Conservation (phyloP, 768 basidiomycete species). For the Tricholoma furcatifolium region DNA sequence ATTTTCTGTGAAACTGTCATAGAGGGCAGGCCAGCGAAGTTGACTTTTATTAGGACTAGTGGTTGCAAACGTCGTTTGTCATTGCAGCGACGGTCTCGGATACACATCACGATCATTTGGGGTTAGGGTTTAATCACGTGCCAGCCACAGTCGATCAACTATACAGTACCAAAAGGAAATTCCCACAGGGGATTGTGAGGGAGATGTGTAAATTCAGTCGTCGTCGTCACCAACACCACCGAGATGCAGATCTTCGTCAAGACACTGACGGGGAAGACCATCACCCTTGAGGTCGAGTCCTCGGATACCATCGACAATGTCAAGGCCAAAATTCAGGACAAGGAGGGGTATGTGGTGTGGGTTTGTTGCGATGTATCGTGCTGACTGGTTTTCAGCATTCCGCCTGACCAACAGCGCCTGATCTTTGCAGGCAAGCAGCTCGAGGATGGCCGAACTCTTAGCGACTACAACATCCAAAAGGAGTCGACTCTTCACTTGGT, state of each 20-base stretch:
- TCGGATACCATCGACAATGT: constrained; percentile 97
- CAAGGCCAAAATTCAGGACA: constrained; percentile 69
- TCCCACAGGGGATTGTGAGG: too few relatives aligned
- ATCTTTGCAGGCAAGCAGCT: constrained; percentile 99
- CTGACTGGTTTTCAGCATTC: constrained; percentile 55
- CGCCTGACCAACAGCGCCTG: constrained; percentile 92
- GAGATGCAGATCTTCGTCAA: constrained; percentile 61
- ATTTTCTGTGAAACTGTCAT: too few relatives aligned
- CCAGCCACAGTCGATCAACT: too few relatives aligned
- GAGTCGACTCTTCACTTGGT: constrained; percentile 98
- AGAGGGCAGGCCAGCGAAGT: too few relatives aligned
- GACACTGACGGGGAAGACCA: constrained; percentile 95
- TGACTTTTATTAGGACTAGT: too few relatives aligned
- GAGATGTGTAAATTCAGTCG: too few relatives aligned
- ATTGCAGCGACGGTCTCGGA: too few relatives aligned
- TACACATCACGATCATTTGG: too few relatives aligned
- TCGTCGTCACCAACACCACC: background rate
- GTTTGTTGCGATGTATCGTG: background rate
- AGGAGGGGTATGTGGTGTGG: constrained; percentile 45
- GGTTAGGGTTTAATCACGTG: too few relatives aligned
- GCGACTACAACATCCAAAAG: constrained; percentile 98
- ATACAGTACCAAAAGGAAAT: too few relatives aligned
- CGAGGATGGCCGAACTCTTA: constrained; percentile 95
- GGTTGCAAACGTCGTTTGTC: too few relatives aligned
- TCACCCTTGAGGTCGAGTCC: constrained; percentile 98